Conservation (phyloP, 2,329 filamentous ascomycete species). For the Colletotrichum musae region DNA sequence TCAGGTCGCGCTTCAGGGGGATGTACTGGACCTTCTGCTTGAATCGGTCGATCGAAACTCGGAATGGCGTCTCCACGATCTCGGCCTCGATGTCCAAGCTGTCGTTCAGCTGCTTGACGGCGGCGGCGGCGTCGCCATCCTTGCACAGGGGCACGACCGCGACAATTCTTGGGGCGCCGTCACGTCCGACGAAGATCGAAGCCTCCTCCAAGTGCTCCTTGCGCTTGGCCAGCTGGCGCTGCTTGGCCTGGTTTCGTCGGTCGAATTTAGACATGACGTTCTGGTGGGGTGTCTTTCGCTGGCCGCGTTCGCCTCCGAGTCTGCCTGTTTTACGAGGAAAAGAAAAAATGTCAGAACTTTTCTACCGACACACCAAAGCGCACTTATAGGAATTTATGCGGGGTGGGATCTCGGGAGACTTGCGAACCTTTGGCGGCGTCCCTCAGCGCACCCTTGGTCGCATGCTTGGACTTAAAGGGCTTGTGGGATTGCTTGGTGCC, state of each 20-base stretch:
- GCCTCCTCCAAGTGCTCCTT: constrained; percentile 85
- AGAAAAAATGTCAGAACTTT: not conserved
- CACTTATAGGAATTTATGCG: not conserved
- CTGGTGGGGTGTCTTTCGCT: constrained; percentile 91
- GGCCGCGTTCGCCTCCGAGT: constrained; percentile 77
- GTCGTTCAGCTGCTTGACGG: constrained; percentile 79
- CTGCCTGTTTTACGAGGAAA: constrained; percentile 71
- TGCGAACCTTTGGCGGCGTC: constrained; percentile 84
- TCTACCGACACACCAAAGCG: not conserved
- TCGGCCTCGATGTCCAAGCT: constrained; percentile 85
- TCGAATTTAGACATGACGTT: constrained; percentile 98
- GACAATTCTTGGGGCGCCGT: constrained; percentile 89
- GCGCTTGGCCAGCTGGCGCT: constrained; percentile 87
- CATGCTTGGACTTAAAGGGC: constrained; percentile 91
- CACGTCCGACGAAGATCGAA: constrained; percentile 86
- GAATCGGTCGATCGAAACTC: constrained; percentile 87
- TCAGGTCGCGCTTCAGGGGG: constrained; percentile 79
- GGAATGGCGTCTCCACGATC: constrained; percentile 70
- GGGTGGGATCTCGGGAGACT: constrained; percentile 6
- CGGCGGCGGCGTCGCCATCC: constrained; percentile 76
- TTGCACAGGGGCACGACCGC: constrained; percentile 88
- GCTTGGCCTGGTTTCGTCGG: constrained; percentile 93
- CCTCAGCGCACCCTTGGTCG: constrained; percentile 89
- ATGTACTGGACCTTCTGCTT: constrained; percentile 95
- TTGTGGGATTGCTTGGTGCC: constrained; percentile 88